phyloP scores from a whole-genome alignment of 495 filamentous ascomycete genomes.

The Podospora conica region DNA sequence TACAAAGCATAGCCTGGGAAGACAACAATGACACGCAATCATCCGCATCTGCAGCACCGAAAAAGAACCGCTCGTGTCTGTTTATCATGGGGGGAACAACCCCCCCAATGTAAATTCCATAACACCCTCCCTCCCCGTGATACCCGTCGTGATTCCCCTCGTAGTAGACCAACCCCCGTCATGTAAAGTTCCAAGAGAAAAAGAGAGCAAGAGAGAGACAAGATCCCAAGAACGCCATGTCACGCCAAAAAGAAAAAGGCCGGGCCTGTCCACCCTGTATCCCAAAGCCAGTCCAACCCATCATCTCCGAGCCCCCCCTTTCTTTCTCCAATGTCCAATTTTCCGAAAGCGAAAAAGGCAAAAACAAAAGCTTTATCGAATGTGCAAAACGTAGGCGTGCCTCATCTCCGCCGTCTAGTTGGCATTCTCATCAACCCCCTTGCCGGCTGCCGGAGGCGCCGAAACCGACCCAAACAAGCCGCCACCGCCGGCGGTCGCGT shows the following conservation, averaged over 20 bases:
- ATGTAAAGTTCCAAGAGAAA: neutral
- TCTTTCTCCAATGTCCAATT: too few relatives aligned
- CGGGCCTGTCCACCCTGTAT: neutral
- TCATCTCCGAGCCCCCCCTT: neutral
- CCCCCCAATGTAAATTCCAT: neutral
- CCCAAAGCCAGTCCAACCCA: neutral
- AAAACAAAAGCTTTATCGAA: neutral
- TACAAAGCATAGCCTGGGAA: constrained; percentile 46
- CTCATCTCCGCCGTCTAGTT: neutral
- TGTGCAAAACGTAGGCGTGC: neutral
- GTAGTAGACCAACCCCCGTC: neutral
- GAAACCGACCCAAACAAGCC: constrained; percentile 13
- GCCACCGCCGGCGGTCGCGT: constrained; percentile 14
- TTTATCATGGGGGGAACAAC: neutral
- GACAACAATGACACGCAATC: neutral
- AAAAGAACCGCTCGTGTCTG: neutral
- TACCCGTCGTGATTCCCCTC: neutral
- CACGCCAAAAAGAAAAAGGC: neutral
- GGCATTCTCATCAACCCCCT: neutral
- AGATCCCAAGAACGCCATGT: neutral
- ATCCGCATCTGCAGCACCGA: neutral
- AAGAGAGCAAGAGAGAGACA: neutral
- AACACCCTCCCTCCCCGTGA: neutral
- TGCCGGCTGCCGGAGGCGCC: neutral
- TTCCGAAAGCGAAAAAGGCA: neutral